phyloP scores from a whole-genome alignment of 495 filamentous ascomycete genomes.

The Pyronema domesticum region DNA sequence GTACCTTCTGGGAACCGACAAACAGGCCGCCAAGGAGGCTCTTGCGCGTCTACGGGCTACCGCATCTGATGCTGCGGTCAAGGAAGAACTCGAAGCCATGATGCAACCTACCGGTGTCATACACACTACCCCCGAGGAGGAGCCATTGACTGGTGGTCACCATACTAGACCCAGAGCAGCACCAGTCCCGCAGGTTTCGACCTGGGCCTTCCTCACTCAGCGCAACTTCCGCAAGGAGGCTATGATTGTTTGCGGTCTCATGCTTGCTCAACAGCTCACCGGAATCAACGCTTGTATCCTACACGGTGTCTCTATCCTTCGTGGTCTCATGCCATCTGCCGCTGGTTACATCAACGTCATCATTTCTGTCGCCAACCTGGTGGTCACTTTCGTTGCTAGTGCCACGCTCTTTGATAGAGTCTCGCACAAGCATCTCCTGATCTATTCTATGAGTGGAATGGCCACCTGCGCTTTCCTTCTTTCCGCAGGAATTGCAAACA shows the following conservation, averaged over 20 bases:
- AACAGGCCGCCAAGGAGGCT: neutral
- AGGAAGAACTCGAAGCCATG: neutral
- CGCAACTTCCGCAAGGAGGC: constrained; percentile 54
- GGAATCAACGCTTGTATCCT: constrained; percentile 96
- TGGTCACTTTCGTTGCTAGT: constrained; percentile 62
- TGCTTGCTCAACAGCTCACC: constrained; percentile 80
- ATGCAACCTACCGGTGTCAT: no score
- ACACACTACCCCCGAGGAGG: neutral
- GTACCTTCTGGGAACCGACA: constrained; percentile 48
- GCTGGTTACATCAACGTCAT: constrained; percentile 66
- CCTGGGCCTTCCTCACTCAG: constrained; percentile 10
- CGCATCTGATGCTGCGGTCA: neutral
- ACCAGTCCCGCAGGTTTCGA: constrained; percentile 7
- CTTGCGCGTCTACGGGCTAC: constrained; percentile 1
- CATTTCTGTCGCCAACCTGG: constrained; percentile 70
- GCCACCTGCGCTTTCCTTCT: constrained; percentile 54
- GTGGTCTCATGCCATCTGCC: constrained; percentile 53
- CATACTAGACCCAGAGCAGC: neutral
- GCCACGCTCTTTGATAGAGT: constrained; percentile 62
- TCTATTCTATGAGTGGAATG: constrained; percentile 69
- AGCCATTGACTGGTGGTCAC: neutral
- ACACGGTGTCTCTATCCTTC: constrained; percentile 83
- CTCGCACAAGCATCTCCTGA: constrained; percentile 65
- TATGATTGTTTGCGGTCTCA: constrained; percentile 70
- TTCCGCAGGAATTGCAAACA: constrained; percentile 53